phyloP scores from a whole-genome alignment of 169 alveolate species.

The Babesia sp. region DNA sequence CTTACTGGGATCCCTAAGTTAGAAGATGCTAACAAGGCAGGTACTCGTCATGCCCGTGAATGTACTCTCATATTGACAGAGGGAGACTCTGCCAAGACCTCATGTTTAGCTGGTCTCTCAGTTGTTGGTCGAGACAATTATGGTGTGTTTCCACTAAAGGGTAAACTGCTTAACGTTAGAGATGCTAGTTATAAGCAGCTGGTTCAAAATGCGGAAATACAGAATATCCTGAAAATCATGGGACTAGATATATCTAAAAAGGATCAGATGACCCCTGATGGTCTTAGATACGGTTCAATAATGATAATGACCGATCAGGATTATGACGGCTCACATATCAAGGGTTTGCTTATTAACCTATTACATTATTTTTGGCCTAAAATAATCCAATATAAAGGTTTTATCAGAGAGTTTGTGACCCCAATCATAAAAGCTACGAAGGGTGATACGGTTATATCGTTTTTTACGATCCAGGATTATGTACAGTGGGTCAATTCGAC shows the following conservation, averaged over 20 bases:
- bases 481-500: conserved; percentile 91
- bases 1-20: conserved; percentile 90
- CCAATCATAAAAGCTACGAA: conserved; percentile 96
- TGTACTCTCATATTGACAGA: conserved; percentile 99
- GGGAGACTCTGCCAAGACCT: conserved; percentile 99
- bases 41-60: conserved; percentile 90
- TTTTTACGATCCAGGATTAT: conserved; percentile 97
- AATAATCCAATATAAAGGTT: conserved; percentile 91
- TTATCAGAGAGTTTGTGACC: conserved; percentile 97
- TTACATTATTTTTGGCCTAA: conserved; percentile 99
- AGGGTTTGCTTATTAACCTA: conserved; percentile 98
- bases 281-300: conserved; percentile 96
- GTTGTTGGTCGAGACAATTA: conserved; percentile 97
- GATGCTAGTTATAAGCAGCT: conserved; percentile 95
- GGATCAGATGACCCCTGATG: conserved; percentile 85
- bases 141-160: conserved; percentile 99
- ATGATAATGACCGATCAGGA: conserved; percentile 99
- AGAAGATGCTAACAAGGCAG: conserved; percentile 99
- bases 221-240: conserved; percentile 92
- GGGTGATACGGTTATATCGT: conserved; percentile 85
- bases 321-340: conserved; percentile 99
- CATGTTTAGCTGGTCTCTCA: conserved; percentile 98
- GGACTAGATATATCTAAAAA: conserved; percentile 91
- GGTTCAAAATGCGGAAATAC: conserved; percentile 95
- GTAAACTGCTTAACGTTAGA: conserved; percentile 98